Conservation (phyloP, 805 yeast genomes). For the Yamadazyma laniorum region DNA sequence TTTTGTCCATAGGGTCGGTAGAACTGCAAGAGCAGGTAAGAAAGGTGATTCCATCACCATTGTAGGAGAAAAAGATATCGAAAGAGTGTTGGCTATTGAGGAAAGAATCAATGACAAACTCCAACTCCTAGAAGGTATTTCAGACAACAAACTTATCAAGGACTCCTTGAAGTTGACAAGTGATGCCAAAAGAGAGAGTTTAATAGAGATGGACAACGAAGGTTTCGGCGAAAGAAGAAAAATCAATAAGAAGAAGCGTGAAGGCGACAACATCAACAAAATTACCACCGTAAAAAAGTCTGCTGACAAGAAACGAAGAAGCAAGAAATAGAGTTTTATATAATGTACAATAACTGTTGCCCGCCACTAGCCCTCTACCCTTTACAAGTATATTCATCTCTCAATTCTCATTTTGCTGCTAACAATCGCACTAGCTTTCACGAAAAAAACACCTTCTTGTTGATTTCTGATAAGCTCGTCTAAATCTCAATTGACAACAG, state of each 20-base stretch:
- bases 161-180: conserved; percentile 67
- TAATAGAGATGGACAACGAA: conserved; percentile 91
- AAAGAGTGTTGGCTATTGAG: conserved; percentile 80
- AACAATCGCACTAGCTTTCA: no score
- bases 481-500: no score
- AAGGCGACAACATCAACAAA: conserved; percentile 19
- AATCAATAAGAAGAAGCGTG: conserved; percentile 43
- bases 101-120: conserved; percentile 77
- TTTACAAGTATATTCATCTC: no score
- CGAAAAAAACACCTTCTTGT: conserved; percentile 1
- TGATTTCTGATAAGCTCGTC: conserved; percentile 10
- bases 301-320: conserved; percentile 9
- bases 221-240: conserved; percentile 74
- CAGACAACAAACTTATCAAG: conserved; percentile 75
- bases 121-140: conserved; percentile 67
- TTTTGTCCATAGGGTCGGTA: conserved; percentile 94
- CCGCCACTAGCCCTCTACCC: no score
- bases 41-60: conserved; percentile 79
- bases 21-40: conserved; percentile 98
- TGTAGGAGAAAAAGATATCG: conserved; percentile 82
- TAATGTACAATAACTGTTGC: no score
- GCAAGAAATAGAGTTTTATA: no score
- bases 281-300: conserved; percentile 2
- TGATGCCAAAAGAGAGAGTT: conserved; percentile 83
- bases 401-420: no score